These are phyloP conservation scores for Cochlearia excelsa DNA, from an alignment of 345 rosid genomes.

Conservation along the genomic window DNA sequence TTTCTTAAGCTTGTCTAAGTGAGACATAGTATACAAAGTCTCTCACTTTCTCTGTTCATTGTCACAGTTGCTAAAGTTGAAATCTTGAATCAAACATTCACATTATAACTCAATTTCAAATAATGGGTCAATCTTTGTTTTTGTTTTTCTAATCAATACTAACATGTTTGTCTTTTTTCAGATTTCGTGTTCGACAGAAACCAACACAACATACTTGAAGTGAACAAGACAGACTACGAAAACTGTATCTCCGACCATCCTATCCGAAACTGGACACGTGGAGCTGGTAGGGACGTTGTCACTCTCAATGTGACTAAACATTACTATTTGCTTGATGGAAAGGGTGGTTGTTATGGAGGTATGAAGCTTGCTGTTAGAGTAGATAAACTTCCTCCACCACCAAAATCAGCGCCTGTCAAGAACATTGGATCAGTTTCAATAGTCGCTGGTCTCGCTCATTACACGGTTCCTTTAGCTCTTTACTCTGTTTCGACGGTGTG, in stretches of 20 bases:
- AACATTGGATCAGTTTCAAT: constrained; percentile 31
- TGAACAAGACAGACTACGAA: constrained; percentile 76
- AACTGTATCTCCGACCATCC: constrained; percentile 69
- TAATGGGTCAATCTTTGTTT: constrained; percentile 3
- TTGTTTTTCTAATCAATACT: no score
- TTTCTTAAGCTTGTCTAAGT: no score
- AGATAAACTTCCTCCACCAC: constrained; percentile 82
- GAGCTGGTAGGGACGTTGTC: constrained; percentile 90
- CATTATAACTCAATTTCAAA: constrained; percentile 7
- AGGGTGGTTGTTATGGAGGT: constrained; percentile 81
- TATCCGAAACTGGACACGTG: constrained; percentile 72
- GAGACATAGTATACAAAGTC: constrained; percentile 1
- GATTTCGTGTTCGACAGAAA: constrained; percentile 89
- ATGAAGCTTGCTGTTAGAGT: constrained; percentile 74
- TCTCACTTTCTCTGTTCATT: constrained; percentile 11
- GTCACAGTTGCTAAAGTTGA: constrained; percentile 27
- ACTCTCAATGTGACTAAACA: constrained; percentile 67
- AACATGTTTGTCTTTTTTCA: constrained; percentile 29
- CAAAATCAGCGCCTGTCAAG: constrained; percentile 48
- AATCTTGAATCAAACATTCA: constrained; percentile 16
- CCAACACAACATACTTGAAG: constrained; percentile 82
- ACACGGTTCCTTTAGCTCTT: constrained; percentile 17
- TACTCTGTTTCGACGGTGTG: constrained; percentile 22
- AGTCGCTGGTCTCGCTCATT: constrained; percentile 17
- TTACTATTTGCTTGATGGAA: constrained; percentile 80